Percentiles rank a stretch among this genome's conserved stretches.
These are phyloP conservation scores for Anisogramma anomala DNA, from an alignment of 2,329 filamentous ascomycete species.

Conservation along the genomic window DNA sequence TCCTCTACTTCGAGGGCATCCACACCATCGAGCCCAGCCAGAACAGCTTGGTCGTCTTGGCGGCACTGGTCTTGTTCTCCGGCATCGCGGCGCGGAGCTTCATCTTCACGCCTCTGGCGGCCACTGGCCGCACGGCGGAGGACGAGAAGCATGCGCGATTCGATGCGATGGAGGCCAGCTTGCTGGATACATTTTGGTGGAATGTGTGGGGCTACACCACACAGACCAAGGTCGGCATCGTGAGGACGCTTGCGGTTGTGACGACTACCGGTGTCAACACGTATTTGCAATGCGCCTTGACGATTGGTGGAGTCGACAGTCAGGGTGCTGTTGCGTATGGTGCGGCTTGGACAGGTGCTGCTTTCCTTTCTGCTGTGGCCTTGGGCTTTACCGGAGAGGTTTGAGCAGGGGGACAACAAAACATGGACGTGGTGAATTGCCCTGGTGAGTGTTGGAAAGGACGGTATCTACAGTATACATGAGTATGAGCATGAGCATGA, in stretches of 20 bases:
- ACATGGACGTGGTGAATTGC: not conserved
- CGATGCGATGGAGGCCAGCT: conserved; percentile 50
- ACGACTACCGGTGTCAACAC: conserved; percentile 46
- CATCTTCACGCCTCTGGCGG: conserved; percentile 60
- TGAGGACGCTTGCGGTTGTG: conserved; percentile 50
- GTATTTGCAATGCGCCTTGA: conserved; percentile 53
- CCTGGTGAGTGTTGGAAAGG: too few relatives aligned
- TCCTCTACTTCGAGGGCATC: conserved; percentile 63
- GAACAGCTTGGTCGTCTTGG: conserved; percentile 40
- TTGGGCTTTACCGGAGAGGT: conserved; percentile 41
- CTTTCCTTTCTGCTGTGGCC: conserved; percentile 44
- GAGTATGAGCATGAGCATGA: too few relatives aligned
- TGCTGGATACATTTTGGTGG: conserved; percentile 58
- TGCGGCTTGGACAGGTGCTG: conserved; percentile 59
- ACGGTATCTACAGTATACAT: too few relatives aligned
- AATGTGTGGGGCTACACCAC: conserved; percentile 60
- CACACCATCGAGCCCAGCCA: conserved; percentile 58
- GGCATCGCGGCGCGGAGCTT: conserved; percentile 65
- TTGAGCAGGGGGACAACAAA: conserved; percentile 19
- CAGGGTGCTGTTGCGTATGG: conserved; percentile 63
- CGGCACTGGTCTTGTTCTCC: conserved; percentile 34
- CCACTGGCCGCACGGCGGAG: conserved; percentile 35
- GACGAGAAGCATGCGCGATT: conserved; percentile 43
- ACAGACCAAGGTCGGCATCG: conserved; percentile 51
- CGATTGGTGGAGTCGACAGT: conserved; percentile 58